phyloP scores from a whole-genome alignment of 495 filamentous ascomycete genomes.

The Hyaloscypha bicolor region DNA sequence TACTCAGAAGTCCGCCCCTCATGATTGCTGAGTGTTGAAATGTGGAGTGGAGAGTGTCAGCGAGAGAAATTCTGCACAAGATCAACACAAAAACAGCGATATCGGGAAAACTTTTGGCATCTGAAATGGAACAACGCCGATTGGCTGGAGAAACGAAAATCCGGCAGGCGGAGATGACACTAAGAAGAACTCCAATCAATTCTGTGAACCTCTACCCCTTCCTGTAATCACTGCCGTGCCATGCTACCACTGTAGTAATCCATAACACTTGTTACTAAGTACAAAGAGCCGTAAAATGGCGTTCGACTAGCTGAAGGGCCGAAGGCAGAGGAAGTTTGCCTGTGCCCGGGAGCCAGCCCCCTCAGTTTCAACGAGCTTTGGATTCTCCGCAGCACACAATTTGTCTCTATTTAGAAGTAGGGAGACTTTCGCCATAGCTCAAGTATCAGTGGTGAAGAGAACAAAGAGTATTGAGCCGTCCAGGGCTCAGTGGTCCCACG shows the following conservation, averaged over 20 bases:
- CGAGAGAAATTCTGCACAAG: not conserved
- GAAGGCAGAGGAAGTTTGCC: not conserved
- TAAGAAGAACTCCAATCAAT: too few relatives aligned
- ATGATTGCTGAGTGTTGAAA: slow-evolving; percentile 16
- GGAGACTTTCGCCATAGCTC: too few relatives aligned
- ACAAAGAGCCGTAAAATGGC: not conserved
- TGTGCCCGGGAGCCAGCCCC: too few relatives aligned
- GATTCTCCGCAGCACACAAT: too few relatives aligned
- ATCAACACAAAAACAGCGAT: not conserved
- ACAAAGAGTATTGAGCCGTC: too few relatives aligned
- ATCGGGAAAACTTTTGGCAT: slow-evolving; percentile 18
- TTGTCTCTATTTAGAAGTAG: too few relatives aligned
- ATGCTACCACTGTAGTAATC: not conserved
- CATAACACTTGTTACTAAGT: not conserved
- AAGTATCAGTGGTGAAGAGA: too few relatives aligned
- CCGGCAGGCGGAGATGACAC: not conserved
- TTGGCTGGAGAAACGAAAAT: slow-evolving; percentile 15
- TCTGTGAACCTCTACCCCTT: too few relatives aligned
- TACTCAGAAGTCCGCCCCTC: slow-evolving; percentile 31
- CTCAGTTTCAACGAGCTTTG: too few relatives aligned
- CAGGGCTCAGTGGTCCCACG: too few relatives aligned
- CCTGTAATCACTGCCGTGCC: not conserved
- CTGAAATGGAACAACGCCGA: slow-evolving; percentile 22
- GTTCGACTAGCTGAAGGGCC: not conserved
- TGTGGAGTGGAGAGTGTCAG: not conserved